Base-by-base conservation (phyloP, 2,329 filamentous ascomycete species). In the Aspergillus sp. region DNA sequence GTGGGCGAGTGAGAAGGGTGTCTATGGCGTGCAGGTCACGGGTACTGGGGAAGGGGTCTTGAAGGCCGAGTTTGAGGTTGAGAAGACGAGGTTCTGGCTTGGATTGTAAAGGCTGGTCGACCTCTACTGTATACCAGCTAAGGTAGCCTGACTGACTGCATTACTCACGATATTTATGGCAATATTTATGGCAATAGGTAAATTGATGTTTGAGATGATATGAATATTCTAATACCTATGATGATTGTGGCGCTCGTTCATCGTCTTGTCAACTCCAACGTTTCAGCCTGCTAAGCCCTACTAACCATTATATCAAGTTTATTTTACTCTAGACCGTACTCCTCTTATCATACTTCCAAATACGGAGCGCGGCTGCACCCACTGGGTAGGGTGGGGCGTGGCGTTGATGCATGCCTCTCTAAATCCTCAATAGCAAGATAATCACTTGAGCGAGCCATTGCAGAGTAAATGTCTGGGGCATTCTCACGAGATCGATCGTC, bases 1-100 rank as follows among this genome's bases (percentile, higher is more conserved):
- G 69, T 93, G 89, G 89, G 83, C 85, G 22, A 84, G 84, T 1
- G 89, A 91, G 77, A 82, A 83, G 71, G 90, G 89, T 31, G 79
- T 80, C 52, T 92, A 91, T 72, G 83, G 84, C 60, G 81, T 91
- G 17, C 75, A 87, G 57, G 84, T 91, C 2, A 89, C 77, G 6
- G 76, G 85, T 62, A 90, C 85, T 41, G 81, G 79, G 4, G 77
- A 79, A 4, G 82, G 81, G 63, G 77, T 81, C 8, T 72, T 89
- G 15, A 83, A 73, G 67, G 83, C 77, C 0, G 77, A 76, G 0
- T 88, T 91, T 72, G 80, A 77, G 55, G 82, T 91, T 15, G 75
- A 75, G 17, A 84, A 87, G 79, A 88, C 87, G 2, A 83, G 82
- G 63, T 91, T 86, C 82, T 92, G 89, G 89, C 83, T 82, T 59